Conservation (phyloP, 441 rosid species). For the Capsella rubella region DNA sequence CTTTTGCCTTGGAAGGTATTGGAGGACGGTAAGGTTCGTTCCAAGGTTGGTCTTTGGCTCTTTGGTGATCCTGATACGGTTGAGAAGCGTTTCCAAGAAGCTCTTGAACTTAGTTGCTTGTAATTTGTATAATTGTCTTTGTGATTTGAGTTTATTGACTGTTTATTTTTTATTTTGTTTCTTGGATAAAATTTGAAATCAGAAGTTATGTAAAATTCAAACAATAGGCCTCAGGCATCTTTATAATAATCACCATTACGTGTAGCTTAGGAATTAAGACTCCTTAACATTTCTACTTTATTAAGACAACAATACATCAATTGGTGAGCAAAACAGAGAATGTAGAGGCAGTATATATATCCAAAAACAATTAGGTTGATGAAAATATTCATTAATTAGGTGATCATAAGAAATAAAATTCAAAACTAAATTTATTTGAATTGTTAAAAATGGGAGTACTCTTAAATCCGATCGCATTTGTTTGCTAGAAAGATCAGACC, state of each 20-base stretch:
- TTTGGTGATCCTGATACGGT: slow-evolving; percentile 36
- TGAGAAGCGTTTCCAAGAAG: slow-evolving; percentile 52
- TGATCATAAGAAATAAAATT: no score
- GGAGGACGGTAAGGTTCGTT: slow-evolving; percentile 19
- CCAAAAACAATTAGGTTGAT: neutral
- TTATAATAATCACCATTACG: no score
- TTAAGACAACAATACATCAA: neutral
- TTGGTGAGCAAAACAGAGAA: neutral
- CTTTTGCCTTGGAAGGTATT: slow-evolving; percentile 21
- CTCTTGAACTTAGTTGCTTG: slow-evolving; percentile 51
- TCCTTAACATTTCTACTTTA: neutral
- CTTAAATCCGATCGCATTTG: no score
- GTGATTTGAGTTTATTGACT: no score
- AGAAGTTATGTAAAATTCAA: neutral
- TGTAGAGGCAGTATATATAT: neutral
- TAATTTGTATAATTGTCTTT: slow-evolving; percentile 11
- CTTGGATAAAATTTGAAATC: neutral
- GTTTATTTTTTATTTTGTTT: neutral
- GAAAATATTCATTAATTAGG: neutral
- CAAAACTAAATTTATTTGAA: no score
- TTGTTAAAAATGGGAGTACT: no score
- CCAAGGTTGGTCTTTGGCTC: slow-evolving; percentile 14
- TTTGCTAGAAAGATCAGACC: no score
- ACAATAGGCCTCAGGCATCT: no score
- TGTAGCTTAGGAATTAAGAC: neutral